A percentile compares a stretch with the other conserved stretches of the same genome.
Evolutionary conservation across 176 grass and related monocot species (phyloP).

Genomic region (Bothriochloa decipiens): DNA sequence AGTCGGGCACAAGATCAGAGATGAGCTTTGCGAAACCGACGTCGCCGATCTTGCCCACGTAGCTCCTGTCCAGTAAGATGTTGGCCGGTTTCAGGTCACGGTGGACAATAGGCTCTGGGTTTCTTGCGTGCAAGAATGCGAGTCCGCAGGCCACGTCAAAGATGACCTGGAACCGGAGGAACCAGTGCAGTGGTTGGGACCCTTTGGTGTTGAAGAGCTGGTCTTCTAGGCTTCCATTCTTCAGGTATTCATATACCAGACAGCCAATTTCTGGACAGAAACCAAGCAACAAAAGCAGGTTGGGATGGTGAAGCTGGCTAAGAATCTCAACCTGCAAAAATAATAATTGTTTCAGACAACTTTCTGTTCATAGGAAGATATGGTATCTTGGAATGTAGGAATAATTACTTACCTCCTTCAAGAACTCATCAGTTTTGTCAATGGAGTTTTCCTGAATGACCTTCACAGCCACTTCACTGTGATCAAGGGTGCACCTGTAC

Average conservation of each 20-base stretch:
- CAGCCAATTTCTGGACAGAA: conserved; percentile 76
- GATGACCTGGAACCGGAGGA: conserved; percentile 69
- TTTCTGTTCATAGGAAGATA: not conserved
- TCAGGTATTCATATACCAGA: conserved; percentile 81
- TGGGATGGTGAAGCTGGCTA: conserved; percentile 78
- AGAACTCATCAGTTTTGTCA: conserved; percentile 70
- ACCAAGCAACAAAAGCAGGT: conserved; percentile 78
- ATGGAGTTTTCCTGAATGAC: conserved; percentile 73
- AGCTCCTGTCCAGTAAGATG: conserved; percentile 80
- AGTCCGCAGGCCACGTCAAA: conserved; percentile 76
- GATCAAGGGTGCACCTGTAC: conserved; percentile 83
- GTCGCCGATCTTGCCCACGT: conserved; percentile 75
- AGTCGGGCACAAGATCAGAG: conserved; percentile 70
- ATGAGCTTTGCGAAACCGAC: conserved; percentile 91
- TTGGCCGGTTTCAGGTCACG: conserved; percentile 90
- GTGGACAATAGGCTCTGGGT: conserved; percentile 81
- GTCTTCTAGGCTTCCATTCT: conserved; percentile 84
- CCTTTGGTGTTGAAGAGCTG: conserved; percentile 54
- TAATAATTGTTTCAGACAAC: not conserved
- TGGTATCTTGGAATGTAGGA: not conserved
- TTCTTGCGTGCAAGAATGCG: conserved; percentile 75
- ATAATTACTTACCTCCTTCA: conserved; percentile 61
- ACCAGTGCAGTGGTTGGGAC: conserved; percentile 67
- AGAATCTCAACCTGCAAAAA: conserved; percentile 83
- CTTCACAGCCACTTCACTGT: conserved; percentile 86